Conservation (phyloP, 129 eudicot genomes). For the Sambucus nigra region DNA sequence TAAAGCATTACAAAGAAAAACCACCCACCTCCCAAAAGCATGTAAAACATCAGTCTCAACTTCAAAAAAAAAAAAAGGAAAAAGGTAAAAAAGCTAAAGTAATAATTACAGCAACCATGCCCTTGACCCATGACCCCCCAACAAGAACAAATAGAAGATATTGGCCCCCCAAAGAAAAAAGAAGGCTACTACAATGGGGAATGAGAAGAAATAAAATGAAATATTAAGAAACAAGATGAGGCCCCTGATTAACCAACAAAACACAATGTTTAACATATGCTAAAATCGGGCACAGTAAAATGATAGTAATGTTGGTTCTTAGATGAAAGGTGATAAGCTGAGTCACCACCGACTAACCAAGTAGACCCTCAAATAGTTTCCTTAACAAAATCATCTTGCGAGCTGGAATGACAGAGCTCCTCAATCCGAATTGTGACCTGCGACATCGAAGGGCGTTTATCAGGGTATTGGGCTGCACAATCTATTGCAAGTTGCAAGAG, state of each 20-base stretch:
- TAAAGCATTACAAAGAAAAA: not conserved
- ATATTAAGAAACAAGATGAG: not conserved
- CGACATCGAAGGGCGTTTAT: constrained; percentile 63
- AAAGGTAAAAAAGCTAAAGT: constrained; percentile 24
- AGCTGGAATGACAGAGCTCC: constrained; percentile 38
- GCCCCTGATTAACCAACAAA: not conserved
- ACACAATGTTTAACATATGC: constrained; percentile 3
- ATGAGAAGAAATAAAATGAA: not conserved
- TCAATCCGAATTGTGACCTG: constrained; percentile 45
- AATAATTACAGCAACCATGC: constrained; percentile 47
- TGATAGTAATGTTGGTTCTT: constrained; percentile 12
- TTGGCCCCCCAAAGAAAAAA: constrained; percentile 11
- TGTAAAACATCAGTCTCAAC: constrained; percentile 1
- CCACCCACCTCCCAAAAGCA: constrained; percentile 1
- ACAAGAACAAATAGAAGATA: constrained; percentile 28
- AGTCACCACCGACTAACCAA: constrained; percentile 11
- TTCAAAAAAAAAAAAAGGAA: not conserved
- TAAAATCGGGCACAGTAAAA: constrained; percentile 9
- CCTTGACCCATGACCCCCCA: constrained; percentile 27
- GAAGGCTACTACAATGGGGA: not conserved
- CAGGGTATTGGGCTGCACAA: constrained; percentile 86
- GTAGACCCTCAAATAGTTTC: constrained; percentile 22
- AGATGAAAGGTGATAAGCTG: constrained; percentile 18
- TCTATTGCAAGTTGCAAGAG: constrained; percentile 74
- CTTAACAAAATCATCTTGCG: constrained; percentile 26